These are phyloP conservation scores for Hyaloscypha bicolor DNA, from an alignment of 495 filamentous ascomycete genomes.

Conservation along the genomic window DNA sequence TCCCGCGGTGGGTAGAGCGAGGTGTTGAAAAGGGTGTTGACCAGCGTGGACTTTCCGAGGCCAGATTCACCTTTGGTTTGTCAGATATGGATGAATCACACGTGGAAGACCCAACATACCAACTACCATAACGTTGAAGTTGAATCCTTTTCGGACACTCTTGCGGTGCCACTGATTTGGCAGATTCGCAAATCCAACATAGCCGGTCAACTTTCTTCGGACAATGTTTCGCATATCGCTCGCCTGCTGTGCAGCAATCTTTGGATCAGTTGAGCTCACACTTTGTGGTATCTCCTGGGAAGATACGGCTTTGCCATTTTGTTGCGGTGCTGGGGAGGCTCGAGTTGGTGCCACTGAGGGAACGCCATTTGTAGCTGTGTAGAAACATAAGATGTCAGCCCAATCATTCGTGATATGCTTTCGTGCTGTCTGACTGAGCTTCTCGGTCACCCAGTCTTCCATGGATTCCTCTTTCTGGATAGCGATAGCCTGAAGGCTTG, in stretches of 20 bases:
- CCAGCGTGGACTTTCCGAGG: conserved; percentile 96
- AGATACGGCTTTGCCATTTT: conserved; percentile 32
- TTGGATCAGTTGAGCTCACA: conserved; percentile 74
- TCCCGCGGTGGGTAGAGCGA: conserved; percentile 98
- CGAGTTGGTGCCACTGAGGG: conserved; percentile 31
- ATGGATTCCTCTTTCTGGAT: conserved; percentile 22
- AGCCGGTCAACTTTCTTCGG: conserved; percentile 95
- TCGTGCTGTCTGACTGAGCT: conserved; percentile 22
- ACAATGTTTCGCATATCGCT: conserved; percentile 96
- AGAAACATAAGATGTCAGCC: conserved; percentile 35
- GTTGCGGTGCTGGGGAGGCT: conserved; percentile 31
- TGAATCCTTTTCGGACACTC: conserved; percentile 99
- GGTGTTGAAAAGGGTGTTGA: conserved; percentile 99
- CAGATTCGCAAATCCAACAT: conserved; percentile 97
- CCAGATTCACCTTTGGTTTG: conserved; percentile 86
- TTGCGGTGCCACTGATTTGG: conserved; percentile 99
- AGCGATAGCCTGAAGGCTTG: conserved; percentile 44
- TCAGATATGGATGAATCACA: conserved; percentile 8
- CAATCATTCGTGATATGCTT: conserved; percentile 29
- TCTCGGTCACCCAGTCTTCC: conserved; percentile 24
- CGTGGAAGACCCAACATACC: conserved; percentile 59
- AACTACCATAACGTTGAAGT: conserved; percentile 99
- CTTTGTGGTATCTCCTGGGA: conserved; percentile 34
- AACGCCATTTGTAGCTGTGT: conserved; percentile 36
- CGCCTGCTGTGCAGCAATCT: conserved; percentile 68